Evolutionary conservation across 192 early-diverging fungal species (phyloP), one percentile per base, ranked within the genome.

Genomic region (Coemansia sp.): DNA sequence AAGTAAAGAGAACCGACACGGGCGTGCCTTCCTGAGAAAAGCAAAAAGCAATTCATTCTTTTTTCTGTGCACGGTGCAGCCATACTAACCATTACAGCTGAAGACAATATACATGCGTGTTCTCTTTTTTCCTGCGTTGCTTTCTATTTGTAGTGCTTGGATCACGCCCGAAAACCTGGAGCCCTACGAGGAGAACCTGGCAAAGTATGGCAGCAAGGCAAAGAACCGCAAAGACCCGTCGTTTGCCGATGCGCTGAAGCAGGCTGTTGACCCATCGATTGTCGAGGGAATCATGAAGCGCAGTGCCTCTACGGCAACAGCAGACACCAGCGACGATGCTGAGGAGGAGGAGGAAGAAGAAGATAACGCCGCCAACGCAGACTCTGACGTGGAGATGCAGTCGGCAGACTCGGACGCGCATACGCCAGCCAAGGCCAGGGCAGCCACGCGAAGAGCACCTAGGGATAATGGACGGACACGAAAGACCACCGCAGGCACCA

Each of bases 301-400:
- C 60, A 59, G 38, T 56, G 53, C 53, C 55, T 67, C 36, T 33
- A 39, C 64, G 53, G 50, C 34, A 29, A 3, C 48, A 65, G 34
- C 34, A n/a, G 76, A 78, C 10, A 80, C 77, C n/a, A 76, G 77
- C 2, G 82, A 81, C 9, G 77, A 78, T 15, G 78, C 72, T 2
- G 68, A 72, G 7, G 74, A 77, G 5, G 60, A 75, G 1, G 76
- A 77, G 5, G 74, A 78, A 2, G 79, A 78, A 11, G 72, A 78
- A 6, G 72, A 78, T 3, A 76, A 67, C 0, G 67, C 74, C 4
- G 62, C 68, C 11, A 63, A 69, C 3, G 53, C 37, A 1, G 64
- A 58, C 2, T 59, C 64, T 9, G 75, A 78, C 6, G 72, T 76
- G 4, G 68, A 59, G 7, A 74, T 67, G 71, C 50, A 55, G 19